Percentiles rank a stretch among this genome's conserved stretches.
phyloP scores from a whole-genome alignment of 148 eudicot species.

The Drosera capensis region DNA sequence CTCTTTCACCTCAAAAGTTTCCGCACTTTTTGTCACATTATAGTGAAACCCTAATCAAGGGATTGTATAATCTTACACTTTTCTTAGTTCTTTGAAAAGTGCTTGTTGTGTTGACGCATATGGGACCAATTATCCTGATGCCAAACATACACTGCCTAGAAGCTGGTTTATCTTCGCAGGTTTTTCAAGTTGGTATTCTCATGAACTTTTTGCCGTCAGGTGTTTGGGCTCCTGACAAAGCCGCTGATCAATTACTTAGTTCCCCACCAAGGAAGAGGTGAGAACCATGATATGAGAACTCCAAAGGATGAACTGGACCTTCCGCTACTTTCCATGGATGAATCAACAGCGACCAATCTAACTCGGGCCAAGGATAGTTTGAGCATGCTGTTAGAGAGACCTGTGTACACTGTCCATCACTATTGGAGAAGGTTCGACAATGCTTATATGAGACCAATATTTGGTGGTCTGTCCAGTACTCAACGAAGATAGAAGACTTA shows the following conservation, averaged over 20 bases:
- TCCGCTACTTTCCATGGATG: conserved; percentile 64
- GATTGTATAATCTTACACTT: too few species aligned
- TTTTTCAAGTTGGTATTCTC: too few species aligned
- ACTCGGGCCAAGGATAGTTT: conserved; percentile 56
- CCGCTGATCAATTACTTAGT: conserved; percentile 54
- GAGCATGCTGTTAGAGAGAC: conserved; percentile 73
- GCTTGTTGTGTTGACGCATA: too few species aligned
- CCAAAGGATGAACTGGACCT: conserved; percentile 57
- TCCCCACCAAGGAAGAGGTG: conserved; percentile 19
- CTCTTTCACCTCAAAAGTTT: too few species aligned
- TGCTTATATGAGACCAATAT: conserved; percentile 74
- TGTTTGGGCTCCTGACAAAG: conserved; percentile 78
- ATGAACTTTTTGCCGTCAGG: conserved; percentile 34
- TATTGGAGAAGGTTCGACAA: conserved; percentile 90
- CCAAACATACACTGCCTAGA: too few species aligned
- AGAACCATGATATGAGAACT: conserved; percentile 27
- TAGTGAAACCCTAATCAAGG: too few species aligned
- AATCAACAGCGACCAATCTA: conserved; percentile 57
- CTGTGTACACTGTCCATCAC: conserved; percentile 68
- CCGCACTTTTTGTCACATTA: too few species aligned
- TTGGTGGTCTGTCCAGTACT: conserved; percentile 41
- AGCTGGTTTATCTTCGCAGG: too few species aligned
- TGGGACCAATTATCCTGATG: too few species aligned
- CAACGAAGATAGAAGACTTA: conserved; percentile 8
- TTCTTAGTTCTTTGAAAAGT: too few species aligned